Evolutionary conservation across 495 filamentous ascomycete species (phyloP).

Genomic region (Aspergillus diversus): DNA sequence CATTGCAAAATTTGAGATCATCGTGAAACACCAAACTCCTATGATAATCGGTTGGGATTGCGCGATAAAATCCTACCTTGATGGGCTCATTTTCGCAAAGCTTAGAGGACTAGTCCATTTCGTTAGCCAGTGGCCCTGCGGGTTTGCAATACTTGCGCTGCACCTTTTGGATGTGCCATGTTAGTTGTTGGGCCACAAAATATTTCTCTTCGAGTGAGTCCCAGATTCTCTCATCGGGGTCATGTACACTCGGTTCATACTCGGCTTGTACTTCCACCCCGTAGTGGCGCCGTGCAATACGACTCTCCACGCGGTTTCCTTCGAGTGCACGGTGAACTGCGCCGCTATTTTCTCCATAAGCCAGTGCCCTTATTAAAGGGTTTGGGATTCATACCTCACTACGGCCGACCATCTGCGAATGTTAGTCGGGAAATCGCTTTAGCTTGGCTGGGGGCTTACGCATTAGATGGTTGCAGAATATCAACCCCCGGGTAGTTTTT

Average conservation of each 20-base stretch:
- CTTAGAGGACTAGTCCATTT: constrained; percentile 13
- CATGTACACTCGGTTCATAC: constrained; percentile 36
- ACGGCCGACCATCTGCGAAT: constrained; percentile 33
- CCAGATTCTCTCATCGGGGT: neutral
- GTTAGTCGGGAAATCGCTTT: neutral
- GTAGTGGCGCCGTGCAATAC: constrained; percentile 56
- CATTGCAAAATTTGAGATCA: constrained; percentile 16
- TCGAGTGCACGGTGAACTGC: constrained; percentile 48
- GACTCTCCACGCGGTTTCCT: constrained; percentile 48
- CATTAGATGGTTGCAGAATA: constrained; percentile 64
- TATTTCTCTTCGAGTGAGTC: constrained; percentile 30
- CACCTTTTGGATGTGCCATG: constrained; percentile 43
- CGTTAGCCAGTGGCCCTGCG: constrained; percentile 1
- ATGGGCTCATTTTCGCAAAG: constrained; percentile 16
- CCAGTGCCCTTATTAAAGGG: constrained; percentile 20
- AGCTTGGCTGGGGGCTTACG: constrained; percentile 42
- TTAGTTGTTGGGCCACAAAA: constrained; percentile 19
- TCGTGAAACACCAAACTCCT: neutral
- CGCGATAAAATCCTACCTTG: constrained; percentile 7
- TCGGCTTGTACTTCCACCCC: constrained; percentile 34
- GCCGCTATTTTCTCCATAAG: constrained; percentile 39
- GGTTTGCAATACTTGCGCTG: neutral
- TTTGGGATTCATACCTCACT: constrained; percentile 25
- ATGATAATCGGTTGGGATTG: neutral
- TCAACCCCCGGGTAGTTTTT: constrained; percentile 43